Base-by-base conservation (phyloP, 2,329 filamentous ascomycete species). In the Stachybotrys echinatus region DNA sequence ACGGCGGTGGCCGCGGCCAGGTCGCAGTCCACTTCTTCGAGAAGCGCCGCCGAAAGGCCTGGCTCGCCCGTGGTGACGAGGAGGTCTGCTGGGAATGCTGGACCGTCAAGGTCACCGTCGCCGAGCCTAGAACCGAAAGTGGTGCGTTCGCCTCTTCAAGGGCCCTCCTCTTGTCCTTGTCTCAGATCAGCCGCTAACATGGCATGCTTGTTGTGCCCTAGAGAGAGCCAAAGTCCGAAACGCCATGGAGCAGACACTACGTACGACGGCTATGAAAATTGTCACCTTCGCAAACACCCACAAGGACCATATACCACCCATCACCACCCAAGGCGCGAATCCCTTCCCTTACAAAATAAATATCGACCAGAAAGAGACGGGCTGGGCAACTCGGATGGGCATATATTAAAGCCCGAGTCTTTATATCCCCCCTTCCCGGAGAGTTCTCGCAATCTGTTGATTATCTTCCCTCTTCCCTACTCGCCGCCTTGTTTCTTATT, bases 41-140 rank as follows among this genome's bases (percentile, higher is more conserved):
- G 73, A 94, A 92, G 77, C 88, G 86, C 65, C 80, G 92, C 52
- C 82, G 87, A 59, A 94, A 92, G 75, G 80, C 83, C 2, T 92
- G 88, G 66, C 85, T 89, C 68, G 87, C 91, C 73, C 80, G 69
- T 61, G 87, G 83, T 21, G 92, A 96, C 57, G 92, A 97, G 66
- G 92, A 96, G 67, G 84, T 96, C 18, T 95, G 91, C 67, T 99
- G 94, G 94, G 94, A 97, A 76, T 85, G 84, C 63, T 99, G 94
- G 94, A 90, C 88, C 42, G 73, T 99, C 57, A 89, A 95, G 68
- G 88, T 97, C 47, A 95, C 91, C n/a, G 84, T 96, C 49, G 89
- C 91, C 10, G 91, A 90, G 59, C 92, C 92, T 23, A 77, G 87
- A 62, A 96, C 89, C 12, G 92, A 97, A 63, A 88, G 84, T 56